A percentile compares a stretch with the other conserved stretches of the same genome.
phyloP scores from a whole-genome alignment of 2,329 filamentous ascomycete species.

The Aspergillus latus region DNA sequence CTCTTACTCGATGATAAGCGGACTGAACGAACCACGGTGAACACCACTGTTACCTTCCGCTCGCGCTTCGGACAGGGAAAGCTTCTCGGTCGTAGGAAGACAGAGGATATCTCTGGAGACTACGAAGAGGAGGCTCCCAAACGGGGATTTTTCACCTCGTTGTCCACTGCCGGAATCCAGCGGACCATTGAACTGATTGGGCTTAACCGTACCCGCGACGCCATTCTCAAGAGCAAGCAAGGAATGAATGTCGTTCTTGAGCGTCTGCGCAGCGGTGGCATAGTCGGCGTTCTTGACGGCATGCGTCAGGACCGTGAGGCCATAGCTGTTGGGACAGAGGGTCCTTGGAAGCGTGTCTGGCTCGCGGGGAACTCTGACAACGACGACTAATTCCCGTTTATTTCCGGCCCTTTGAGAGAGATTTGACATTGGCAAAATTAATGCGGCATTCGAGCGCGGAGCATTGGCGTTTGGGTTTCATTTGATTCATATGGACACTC shows the following conservation, averaged over 20 bases:
- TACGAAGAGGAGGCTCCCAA: constrained; percentile 54
- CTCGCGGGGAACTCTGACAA: constrained; percentile 35
- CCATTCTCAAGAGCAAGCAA: constrained; percentile 62
- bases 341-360: constrained; percentile 46
- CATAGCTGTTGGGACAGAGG: constrained; percentile 35
- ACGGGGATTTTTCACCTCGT: constrained; percentile 58
- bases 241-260: constrained; percentile 68
- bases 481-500: constrained; percentile 22
- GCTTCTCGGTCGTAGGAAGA: constrained; percentile 46
- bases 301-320: constrained; percentile 63
- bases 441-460: constrained; percentile 28
- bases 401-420: neutral
- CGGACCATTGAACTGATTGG: constrained; percentile 65
- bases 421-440: constrained; percentile 14
- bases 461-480: constrained; percentile 25
- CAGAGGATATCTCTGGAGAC: constrained; percentile 33
- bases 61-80: constrained; percentile 61
- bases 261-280: constrained; percentile 62
- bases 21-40: constrained; percentile 55
- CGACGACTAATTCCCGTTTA: constrained; percentile 25
- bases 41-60: constrained; percentile 61
- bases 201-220: constrained; percentile 59
- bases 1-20: constrained; percentile 38
- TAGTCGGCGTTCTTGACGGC: constrained; percentile 68
- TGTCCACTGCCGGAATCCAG: constrained; percentile 61